Evolutionary conservation across 2,329 filamentous ascomycete genomes (phyloP).

Genomic region (Trichoderma brevicompactum): DNA sequence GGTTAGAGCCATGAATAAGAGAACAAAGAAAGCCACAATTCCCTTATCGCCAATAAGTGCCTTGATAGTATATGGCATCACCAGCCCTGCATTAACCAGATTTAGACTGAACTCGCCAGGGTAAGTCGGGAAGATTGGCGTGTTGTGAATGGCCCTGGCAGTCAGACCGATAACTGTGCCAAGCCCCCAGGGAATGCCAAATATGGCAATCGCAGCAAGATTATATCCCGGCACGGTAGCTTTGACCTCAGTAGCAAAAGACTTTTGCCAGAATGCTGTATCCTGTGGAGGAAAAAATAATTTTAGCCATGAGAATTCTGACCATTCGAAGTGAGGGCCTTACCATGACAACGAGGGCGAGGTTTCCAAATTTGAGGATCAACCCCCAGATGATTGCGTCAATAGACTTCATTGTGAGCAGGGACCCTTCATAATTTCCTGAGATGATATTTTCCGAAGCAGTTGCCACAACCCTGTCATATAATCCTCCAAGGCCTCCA

Average conservation of each 20-base stretch:
- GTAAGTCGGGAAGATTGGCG: constrained; percentile 25
- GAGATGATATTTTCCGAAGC: constrained; percentile 21
- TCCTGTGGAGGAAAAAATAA: not conserved
- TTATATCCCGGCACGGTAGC: constrained; percentile 26
- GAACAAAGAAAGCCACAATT: constrained; percentile 25
- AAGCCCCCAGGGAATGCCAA: constrained; percentile 27
- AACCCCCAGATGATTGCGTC: constrained; percentile 20
- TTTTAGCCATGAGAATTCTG: not conserved
- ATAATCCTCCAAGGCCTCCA: constrained; percentile 19
- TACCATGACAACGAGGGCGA: constrained; percentile 26
- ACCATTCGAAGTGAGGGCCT: not conserved
- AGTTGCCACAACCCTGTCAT: constrained; percentile 22
- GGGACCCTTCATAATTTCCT: constrained; percentile 19
- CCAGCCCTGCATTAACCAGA: constrained; percentile 22
- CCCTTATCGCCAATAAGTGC: constrained; percentile 25
- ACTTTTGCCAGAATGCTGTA: constrained; percentile 27
- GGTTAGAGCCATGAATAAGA: constrained; percentile 25
- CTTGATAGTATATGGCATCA: constrained; percentile 27
- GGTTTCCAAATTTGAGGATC: constrained; percentile 27
- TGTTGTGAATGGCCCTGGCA: constrained; percentile 26
- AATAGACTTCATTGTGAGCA: constrained; percentile 26
- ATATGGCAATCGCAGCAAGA: constrained; percentile 21
- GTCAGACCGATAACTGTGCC: constrained; percentile 25
- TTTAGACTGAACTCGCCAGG: constrained; percentile 15
- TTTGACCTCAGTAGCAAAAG: constrained; percentile 24